These are phyloP conservation scores for Chiua virens DNA, from an alignment of 768 basidiomycete genomes.

Conservation along the genomic window DNA sequence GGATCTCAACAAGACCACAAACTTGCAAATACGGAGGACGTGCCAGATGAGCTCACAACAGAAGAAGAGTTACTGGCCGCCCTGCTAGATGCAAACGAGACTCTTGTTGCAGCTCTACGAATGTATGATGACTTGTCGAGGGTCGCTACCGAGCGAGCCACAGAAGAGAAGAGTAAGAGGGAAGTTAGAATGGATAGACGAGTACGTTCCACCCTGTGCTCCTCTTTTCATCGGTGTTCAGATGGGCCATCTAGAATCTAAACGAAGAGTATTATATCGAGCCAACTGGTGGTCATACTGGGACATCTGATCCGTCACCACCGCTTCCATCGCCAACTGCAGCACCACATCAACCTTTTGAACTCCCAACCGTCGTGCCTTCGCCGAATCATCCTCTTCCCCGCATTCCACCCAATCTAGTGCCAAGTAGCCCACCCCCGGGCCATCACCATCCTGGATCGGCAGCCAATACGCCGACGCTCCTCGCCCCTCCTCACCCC, in stretches of 20 bases:
- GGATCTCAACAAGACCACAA: conserved; percentile 20
- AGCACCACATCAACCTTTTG: conserved; percentile 34
- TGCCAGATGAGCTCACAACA: conserved; percentile 49
- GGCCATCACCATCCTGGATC: conserved; percentile 22
- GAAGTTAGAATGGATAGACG: conserved; percentile 65
- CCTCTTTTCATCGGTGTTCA: conserved; percentile 18
- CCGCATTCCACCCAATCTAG: conserved; percentile 34
- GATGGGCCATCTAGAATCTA: conserved; percentile 15
- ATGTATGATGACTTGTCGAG: conserved; percentile 79
- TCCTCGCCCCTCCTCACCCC: conserved; percentile 68
- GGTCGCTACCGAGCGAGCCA: conserved; percentile 53
- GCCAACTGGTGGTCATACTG: conserved; percentile 14
- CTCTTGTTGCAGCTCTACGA: conserved; percentile 63
- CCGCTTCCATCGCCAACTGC: conserved; percentile 22
- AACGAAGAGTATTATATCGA: conserved; percentile 27
- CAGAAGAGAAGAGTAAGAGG: conserved; percentile 68
- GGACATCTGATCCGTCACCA: conserved; percentile 34
- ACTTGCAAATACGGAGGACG: conserved; percentile 31
- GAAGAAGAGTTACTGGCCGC: conserved; percentile 77
- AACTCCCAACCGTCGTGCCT: conserved; percentile 30
- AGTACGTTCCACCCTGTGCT: conserved; percentile 42
- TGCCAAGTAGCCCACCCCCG: conserved; percentile 15
- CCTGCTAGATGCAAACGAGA: conserved; percentile 72
- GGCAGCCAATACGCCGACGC: conserved; percentile 30
- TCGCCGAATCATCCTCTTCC: conserved; percentile 39